These are phyloP conservation scores for Ogataea parapolymorpha DNA, from an alignment of 805 yeast genomes.

Conservation along the genomic window DNA sequence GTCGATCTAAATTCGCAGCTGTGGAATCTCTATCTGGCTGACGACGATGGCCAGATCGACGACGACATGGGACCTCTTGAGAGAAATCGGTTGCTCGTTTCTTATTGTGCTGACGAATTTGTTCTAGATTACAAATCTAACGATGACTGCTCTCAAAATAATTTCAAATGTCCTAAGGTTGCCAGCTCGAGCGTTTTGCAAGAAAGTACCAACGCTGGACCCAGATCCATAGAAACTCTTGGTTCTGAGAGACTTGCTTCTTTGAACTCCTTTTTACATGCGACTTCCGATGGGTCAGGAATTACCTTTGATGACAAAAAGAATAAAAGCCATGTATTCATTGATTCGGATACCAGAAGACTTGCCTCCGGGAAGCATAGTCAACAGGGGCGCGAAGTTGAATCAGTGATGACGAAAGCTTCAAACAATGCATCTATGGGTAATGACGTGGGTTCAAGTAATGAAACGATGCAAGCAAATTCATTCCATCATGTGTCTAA, in stretches of 20 bases:
- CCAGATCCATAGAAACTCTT: slow-evolving; percentile 48
- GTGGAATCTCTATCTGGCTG: slow-evolving; percentile 80
- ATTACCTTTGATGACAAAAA: not conserved
- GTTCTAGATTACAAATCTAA: slow-evolving; percentile 49
- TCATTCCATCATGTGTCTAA: not conserved
- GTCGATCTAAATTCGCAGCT: too few relatives aligned
- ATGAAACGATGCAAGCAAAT: not conserved
- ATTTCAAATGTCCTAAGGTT: too few relatives aligned
- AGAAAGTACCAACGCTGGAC: slow-evolving; percentile 33
- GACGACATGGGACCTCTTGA: slow-evolving; percentile 91
- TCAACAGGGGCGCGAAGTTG: not conserved
- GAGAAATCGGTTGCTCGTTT: slow-evolving; percentile 57
- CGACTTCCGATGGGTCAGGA: not conserved
- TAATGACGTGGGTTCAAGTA: not conserved
- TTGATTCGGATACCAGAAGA: too few relatives aligned
- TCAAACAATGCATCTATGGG: too few relatives aligned
- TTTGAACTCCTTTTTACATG: too few relatives aligned
- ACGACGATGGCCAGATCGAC: slow-evolving; percentile 90
- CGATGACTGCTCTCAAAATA: too few relatives aligned
- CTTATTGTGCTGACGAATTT: slow-evolving; percentile 79
- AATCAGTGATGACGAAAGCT: not conserved
- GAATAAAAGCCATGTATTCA: too few relatives aligned
- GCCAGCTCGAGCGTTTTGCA: too few relatives aligned
- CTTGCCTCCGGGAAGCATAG: too few relatives aligned
- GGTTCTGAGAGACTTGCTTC: not conserved